Base-by-base conservation (phyloP, 345 rosid genomes). In the Stellera chamaejasme region DNA sequence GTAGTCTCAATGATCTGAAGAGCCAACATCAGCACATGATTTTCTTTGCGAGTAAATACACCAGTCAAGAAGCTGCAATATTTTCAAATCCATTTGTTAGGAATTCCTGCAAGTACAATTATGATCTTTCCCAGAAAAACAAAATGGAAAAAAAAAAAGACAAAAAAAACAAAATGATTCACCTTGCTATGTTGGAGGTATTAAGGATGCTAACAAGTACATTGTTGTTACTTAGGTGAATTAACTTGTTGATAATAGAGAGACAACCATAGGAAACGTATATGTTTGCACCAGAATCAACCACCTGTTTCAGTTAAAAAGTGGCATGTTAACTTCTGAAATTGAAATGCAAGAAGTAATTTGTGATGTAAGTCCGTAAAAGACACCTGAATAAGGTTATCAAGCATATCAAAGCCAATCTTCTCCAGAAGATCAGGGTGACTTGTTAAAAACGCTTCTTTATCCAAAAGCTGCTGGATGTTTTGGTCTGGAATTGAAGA, bases 1-100 rank as follows among this genome's bases (percentile, higher is more conserved):
- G 83, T 69, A 54, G 72, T 77, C 62, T 92, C 89, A 39, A 82
- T 72, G 66, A 92, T 77, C 69, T 78, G 76, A 42, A 92, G 75
- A 27, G 91, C 89, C 60, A 82, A 77, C 58, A 84, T 68, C 58
- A 88, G 65, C 47, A 92, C 76, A 66, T 92, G 99, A 55, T 71
- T 74, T 76, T 92, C 96, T 76, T 86, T 86, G 69, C 91, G 79
- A 49, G 89, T 77, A 61, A 86, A 70, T 50, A 88, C 84, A 4
- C 96, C 99, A 59, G 94, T 95, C 78, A 92, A 68, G 62, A 92
- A 90, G 66, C 99, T 92, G 82, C 65, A 73, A 60, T 59, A 69
- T 61, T n/a, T 62, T 45, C 54, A 48, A n/a, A 26, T 26, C 50
- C 48, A 48, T 62, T 27, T 56, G 70, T 58, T 65, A 67, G 45